These are phyloP conservation scores for Lecanicillium sp. DNA, from an alignment of 2,329 filamentous ascomycete species.

Conservation along the genomic window DNA sequence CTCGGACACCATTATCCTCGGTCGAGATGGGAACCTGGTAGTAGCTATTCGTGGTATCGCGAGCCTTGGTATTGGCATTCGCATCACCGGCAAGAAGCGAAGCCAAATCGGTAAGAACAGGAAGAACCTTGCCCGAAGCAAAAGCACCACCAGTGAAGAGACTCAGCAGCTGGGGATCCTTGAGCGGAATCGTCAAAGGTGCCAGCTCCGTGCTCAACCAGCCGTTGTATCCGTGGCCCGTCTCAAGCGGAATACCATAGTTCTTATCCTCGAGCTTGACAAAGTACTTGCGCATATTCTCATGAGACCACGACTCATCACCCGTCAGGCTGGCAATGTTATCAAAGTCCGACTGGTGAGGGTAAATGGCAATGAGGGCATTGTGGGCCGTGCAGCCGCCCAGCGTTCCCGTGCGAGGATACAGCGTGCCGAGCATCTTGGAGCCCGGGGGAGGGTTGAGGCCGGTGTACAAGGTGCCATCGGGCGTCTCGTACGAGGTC, in stretches of 20 bases:
- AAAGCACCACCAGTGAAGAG: slow-evolving; percentile 40
- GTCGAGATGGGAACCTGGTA: slow-evolving; percentile 50
- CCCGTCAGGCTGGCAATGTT: slow-evolving; percentile 44
- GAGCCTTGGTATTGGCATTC: slow-evolving; percentile 33
- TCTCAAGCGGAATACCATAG: slow-evolving; percentile 33
- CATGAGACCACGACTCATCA: slow-evolving; percentile 44
- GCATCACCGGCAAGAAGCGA: slow-evolving; percentile 39
- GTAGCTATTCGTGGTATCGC: slow-evolving; percentile 36
- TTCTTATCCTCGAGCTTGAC: slow-evolving; percentile 42
- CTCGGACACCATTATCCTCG: slow-evolving; percentile 33
- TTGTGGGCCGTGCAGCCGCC: slow-evolving; percentile 51
- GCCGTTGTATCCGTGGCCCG: slow-evolving; percentile 48
- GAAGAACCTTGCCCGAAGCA: slow-evolving; percentile 28
- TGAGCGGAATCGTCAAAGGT: slow-evolving; percentile 39
- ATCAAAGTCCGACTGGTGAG: slow-evolving; percentile 44
- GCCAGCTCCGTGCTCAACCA: slow-evolving; percentile 46
- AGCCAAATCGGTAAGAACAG: slow-evolving; percentile 25
- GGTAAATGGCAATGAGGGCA: slow-evolving; percentile 43
- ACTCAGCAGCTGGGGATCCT: slow-evolving; percentile 45
- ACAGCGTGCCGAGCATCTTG: slow-evolving; percentile 43
- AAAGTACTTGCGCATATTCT: slow-evolving; percentile 51
- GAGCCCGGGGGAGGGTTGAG: slow-evolving; percentile 43
- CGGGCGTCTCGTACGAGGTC: slow-evolving; percentile 44
- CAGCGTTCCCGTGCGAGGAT: slow-evolving; percentile 47
- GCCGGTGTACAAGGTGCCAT: slow-evolving; percentile 44